Evolutionary conservation across 768 basidiomycete species (phyloP), one percentile per base, ranked within the genome.

Genomic region (Rhizopogon rudus): DNA sequence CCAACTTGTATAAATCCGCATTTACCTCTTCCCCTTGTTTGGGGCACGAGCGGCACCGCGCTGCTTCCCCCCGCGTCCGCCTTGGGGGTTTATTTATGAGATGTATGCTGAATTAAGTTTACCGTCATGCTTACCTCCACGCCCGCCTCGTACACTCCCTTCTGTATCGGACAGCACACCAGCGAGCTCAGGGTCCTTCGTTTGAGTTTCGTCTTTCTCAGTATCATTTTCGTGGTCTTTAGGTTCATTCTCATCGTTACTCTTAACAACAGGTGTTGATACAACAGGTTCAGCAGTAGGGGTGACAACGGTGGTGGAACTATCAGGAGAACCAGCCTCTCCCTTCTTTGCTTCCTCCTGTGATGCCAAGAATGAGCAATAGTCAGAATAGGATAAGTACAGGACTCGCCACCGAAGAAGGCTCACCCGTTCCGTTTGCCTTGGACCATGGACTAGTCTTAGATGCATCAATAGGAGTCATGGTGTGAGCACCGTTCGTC

Each of bases 331-430:
- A 14, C 16, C 49, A 31, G 1, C 41, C 1, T 31, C 16, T 44
- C 17, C 20, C 28, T 45, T 57, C 62, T 54, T 43, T 44, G 33
- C 16, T 16, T n/a, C 52, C 52, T 5, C 60, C 68, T 69, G 57
- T 60, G 22, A 35, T 35, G 55, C 62, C 57, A 49, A 49, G 56
- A 59, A 70, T 71, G 64, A 69, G 68, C 56, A 55, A 17, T 42
- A 51, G 68, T 69, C 53, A 69, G 68, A 70, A 66, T 44, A 55
- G 31, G 57, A 43, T 40, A 46, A 41, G 50, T 40, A 28, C 53
- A 46, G 10, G 9, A 69, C 66, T 71, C 60, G 67, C 70, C 68
- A 51, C 52, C 58, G 64, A 61, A 33, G 55, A 71, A 68, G 57
- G 70, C 68, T 69, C 63, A 69, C 68, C 68, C 68, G 1, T 43